Conservation (phyloP, 192 early-diverging fungal species). For the Neocallimastix lanati region DNA sequence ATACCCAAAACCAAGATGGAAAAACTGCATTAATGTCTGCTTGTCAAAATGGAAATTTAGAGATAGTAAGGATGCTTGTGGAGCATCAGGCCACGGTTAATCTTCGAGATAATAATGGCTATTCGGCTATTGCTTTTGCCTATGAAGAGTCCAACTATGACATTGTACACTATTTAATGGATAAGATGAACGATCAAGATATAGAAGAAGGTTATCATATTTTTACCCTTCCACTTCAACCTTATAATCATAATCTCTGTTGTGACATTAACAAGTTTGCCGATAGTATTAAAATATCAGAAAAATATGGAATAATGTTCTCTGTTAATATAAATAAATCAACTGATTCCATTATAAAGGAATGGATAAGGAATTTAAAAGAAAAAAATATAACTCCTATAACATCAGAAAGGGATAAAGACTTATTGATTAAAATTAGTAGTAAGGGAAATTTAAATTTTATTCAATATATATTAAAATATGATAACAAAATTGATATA, state of each 20-base stretch:
- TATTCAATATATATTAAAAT: not conserved
- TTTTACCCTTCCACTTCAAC: not conserved
- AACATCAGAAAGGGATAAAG: too few species aligned
- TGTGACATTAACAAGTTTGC: not conserved
- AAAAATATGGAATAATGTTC: not conserved
- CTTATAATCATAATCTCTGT: not conserved
- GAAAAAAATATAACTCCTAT: too few species aligned
- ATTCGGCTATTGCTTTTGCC: not conserved
- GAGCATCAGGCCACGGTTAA: not conserved
- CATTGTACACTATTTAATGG: not conserved
- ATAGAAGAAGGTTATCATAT: not conserved
- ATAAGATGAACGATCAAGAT: not conserved
- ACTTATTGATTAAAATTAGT: too few species aligned
- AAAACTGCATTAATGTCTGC: not conserved
- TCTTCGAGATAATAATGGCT: not conserved
- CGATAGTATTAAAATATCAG: not conserved
- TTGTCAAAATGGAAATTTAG: not conserved
- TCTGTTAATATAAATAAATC: not conserved
- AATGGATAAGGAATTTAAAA: too few species aligned
- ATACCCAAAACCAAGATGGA: not conserved
- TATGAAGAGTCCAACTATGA: not conserved
- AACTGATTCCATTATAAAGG: too few species aligned
- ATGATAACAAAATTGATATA: not conserved
- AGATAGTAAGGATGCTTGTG: not conserved
- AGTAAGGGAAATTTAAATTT: not conserved